phyloP scores from a whole-genome alignment of 2,329 filamentous ascomycete genomes.

The Didymella lethalis region DNA sequence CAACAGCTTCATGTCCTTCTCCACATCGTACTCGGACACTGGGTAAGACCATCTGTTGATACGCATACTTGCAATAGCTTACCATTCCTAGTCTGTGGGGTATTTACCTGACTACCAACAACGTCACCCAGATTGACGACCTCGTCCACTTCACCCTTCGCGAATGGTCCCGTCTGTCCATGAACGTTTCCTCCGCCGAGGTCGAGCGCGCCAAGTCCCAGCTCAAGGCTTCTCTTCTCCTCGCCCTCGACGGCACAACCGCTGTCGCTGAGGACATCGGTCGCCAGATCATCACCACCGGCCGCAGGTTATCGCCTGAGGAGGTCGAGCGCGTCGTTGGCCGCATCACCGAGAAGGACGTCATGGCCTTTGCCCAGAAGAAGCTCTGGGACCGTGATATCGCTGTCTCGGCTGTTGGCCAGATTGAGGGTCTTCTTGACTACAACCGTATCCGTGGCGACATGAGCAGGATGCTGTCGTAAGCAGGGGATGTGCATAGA shows the following conservation, averaged over 20 bases:
- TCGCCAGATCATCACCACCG: conserved; percentile 97
- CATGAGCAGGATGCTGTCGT: conserved; percentile 77
- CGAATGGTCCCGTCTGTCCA: conserved; percentile 95
- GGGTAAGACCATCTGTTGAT: conserved; percentile 71
- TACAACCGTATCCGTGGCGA: conserved; percentile 82
- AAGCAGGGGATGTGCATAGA: conserved; percentile 23
- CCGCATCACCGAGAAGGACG: conserved; percentile 90
- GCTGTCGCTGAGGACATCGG: conserved; percentile 98
- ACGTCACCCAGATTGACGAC: conserved; percentile 86
- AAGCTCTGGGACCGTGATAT: conserved; percentile 98
- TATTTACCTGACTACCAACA: conserved; percentile 96
- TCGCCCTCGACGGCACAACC: conserved; percentile 96
- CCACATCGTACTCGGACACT: conserved; percentile 98
- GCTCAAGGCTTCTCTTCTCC: conserved; percentile 96
- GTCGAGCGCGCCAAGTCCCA: conserved; percentile 98
- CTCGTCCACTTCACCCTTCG: conserved; percentile 97
- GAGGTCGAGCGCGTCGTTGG: conserved; percentile 95
- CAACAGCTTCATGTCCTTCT: conserved; percentile 99
- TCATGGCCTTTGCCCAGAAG: conserved; percentile 94
- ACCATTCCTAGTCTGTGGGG: conserved; percentile 82
- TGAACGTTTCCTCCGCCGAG: conserved; percentile 86
- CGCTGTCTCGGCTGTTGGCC: conserved; percentile 90
- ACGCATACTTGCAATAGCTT: conserved; percentile 31
- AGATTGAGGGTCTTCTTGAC: conserved; percentile 82
- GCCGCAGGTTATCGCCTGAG: conserved; percentile 85